A percentile compares a stretch with the other conserved stretches of the same genome.
Evolutionary conservation across 2,329 filamentous ascomycete species (phyloP).

Genomic region (Aspergillus puulaauensis): DNA sequence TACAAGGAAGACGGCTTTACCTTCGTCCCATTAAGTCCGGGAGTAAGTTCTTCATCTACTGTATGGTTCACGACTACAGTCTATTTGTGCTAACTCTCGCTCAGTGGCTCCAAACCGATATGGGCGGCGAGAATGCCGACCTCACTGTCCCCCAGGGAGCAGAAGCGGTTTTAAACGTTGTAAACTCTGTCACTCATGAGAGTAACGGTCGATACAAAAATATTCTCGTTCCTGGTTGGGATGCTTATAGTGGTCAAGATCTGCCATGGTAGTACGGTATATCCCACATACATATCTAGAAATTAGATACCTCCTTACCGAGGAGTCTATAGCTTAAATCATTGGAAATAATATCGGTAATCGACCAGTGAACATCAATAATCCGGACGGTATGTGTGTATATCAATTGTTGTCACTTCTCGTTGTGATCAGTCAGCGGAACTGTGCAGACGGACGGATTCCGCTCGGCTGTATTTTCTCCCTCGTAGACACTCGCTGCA

Average conservation of each 20-base stretch:
- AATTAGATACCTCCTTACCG: neutral
- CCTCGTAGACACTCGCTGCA: no score
- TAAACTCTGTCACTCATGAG: constrained; percentile 41
- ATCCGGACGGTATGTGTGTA: no score
- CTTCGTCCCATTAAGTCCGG: constrained; percentile 43
- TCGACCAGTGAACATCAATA: no score
- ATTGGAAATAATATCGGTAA: neutral
- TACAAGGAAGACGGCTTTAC: constrained; percentile 43
- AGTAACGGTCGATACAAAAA: constrained; percentile 51
- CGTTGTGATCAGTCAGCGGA: no score
- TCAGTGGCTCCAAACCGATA: constrained; percentile 49
- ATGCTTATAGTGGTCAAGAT: constrained; percentile 37
- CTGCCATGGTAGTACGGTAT: constrained; percentile 24
- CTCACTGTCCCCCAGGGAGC: constrained; percentile 41
- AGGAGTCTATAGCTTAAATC: neutral
- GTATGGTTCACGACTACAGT: neutral
- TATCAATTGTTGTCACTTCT: no score
- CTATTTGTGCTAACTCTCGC: neutral
- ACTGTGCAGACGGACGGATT: no score
- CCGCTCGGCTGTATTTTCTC: no score
- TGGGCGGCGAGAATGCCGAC: constrained; percentile 44
- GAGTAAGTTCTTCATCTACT: constrained; percentile 34
- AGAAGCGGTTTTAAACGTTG: constrained; percentile 43
- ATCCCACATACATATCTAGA: neutral
- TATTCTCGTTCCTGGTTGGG: constrained; percentile 40